Evolutionary conservation across 495 filamentous ascomycete genomes (phyloP), one percentile per base, ranked within the genome.

Genomic region (Diplogelasinospora grovesii): DNA sequence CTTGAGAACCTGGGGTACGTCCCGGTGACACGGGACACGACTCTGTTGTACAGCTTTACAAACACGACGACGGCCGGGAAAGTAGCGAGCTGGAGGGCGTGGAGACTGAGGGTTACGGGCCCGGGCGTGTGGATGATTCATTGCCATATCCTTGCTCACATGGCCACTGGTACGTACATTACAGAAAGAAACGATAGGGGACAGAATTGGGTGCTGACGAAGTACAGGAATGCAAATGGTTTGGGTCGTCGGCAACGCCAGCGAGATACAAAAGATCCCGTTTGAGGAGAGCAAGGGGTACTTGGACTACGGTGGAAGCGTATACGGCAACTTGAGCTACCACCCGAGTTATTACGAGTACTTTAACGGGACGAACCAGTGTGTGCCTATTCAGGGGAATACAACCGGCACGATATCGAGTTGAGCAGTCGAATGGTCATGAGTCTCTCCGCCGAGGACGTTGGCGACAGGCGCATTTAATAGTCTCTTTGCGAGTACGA

Each of bases 51-150:
- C 49, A 52, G 64, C 7, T 79, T 75, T 46, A 43, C 43, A 3
- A 43, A 49, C 15, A 41, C 49, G 26, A 66, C 61, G 15, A 38
- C 11, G 7, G 49, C 66, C 20, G 56, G 68, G 7, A 52, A 58
- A 30, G 64, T 61, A 11, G 59, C 64, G 14, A 76, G 76, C 3
- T 82, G 77, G 78, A 54, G 76, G 20, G 77, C 72, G 2, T 80
- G 76, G 75, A 57, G 77, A 21, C 51, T 77, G 10, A 57, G 69
- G 19, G 61, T 77, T 10, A 63, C 53, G 0, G 53, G 75, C 39
- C 59, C 75, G 2, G 75, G 77, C 3, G 75, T 77, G 11, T 81
- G 77, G 77, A 75, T 80, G 71, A 56, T 78, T 18, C 78, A 82
- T 54, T 82, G 77, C 46, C 78, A 82, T 56, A 70, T 74, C 25